Evolutionary conservation across 2,329 filamentous ascomycete genomes (phyloP), one percentile per base, ranked within the genome.

Genomic region (Peltaster fructicola): DNA sequence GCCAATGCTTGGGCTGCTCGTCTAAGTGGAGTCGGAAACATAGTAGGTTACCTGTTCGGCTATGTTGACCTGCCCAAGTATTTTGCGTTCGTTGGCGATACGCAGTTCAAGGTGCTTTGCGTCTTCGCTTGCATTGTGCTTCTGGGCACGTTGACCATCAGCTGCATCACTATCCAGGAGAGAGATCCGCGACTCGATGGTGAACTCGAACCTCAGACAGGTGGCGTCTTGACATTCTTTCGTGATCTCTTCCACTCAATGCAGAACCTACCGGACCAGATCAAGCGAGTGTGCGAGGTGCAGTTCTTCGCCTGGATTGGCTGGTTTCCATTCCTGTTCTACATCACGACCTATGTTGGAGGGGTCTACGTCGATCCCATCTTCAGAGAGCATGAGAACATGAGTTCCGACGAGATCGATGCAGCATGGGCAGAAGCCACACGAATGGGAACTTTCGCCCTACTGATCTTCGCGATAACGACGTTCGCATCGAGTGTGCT

Each of bases 1-100:
- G 85, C 84, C 27, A 95, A 95, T 53, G 75, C 85, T 19, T 93
- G 90, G 84, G 81, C 85, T 11, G 84, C 80, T 43, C 71, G 85
- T 25, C 67, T 85, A 29, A 76, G 73, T 7, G 85, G 85, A 13
- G 56, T 91, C 22, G 88, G 85, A 15, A 93, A 92, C 47, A 92
- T 95, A 27, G 51, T 85, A 15, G 84, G 84, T 17, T 95, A 88
- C 46, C 61, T 91, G 12, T 81, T 80, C 27, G 85, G 85, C 17
- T 91, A 85, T 41, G 57, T 80, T 33, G 63, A 93, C 39, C 61
- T 95, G 4, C 77, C 80, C 0, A 63, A 62, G 26, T 63, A 73
- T 30, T 49, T 91, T 7, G 74, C 77, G 43, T 90, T 78, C 48
- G 64, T 95, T 16, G 85, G 85, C 17, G 63, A 77, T 39, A 84